Conservation (phyloP, 495 filamentous ascomycete genomes). For the Talaromyces wortmannii region DNA sequence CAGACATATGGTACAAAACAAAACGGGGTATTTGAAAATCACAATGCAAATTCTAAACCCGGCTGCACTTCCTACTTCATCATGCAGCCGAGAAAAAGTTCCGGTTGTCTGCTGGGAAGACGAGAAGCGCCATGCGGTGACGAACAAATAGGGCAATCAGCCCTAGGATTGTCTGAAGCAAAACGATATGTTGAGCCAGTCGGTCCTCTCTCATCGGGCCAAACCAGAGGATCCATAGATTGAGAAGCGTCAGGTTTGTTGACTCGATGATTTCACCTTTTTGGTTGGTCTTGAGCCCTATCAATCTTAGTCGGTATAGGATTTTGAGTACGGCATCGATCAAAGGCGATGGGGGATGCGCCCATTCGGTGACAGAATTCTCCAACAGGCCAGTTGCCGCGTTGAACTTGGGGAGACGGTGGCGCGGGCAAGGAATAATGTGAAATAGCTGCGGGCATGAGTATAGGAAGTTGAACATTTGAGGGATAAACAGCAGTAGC, state of each 20-base stretch:
- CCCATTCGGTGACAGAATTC: constrained; percentile 75
- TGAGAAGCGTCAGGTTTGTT: constrained; percentile 87
- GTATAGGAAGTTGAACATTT: constrained; percentile 95
- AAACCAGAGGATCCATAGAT: constrained; percentile 94
- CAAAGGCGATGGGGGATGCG: constrained; percentile 54
- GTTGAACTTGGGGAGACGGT: constrained; percentile 86
- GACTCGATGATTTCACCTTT: constrained; percentile 69
- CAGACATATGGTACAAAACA: neutral
- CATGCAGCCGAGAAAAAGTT: constrained; percentile 24
- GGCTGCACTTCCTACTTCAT: neutral
- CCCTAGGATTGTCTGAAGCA: constrained; percentile 65
- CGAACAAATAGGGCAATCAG: constrained; percentile 77
- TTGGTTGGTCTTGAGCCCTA: constrained; percentile 57
- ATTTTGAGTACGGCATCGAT: constrained; percentile 55
- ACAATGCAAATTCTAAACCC: neutral
- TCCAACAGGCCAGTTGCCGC: constrained; percentile 75
- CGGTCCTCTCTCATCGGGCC: constrained; percentile 86
- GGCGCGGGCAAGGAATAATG: constrained; percentile 83
- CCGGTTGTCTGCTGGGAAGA: constrained; percentile 82
- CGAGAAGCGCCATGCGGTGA: constrained; percentile 73
- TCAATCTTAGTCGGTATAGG: constrained; percentile 55
- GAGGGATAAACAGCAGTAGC: constrained; percentile 81
- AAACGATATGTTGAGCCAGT: constrained; percentile 67
- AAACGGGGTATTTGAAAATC: neutral
- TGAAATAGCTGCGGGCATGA: constrained; percentile 86